phyloP scores from a whole-genome alignment of 345 rosid species.

The Salix suchowensis region DNA sequence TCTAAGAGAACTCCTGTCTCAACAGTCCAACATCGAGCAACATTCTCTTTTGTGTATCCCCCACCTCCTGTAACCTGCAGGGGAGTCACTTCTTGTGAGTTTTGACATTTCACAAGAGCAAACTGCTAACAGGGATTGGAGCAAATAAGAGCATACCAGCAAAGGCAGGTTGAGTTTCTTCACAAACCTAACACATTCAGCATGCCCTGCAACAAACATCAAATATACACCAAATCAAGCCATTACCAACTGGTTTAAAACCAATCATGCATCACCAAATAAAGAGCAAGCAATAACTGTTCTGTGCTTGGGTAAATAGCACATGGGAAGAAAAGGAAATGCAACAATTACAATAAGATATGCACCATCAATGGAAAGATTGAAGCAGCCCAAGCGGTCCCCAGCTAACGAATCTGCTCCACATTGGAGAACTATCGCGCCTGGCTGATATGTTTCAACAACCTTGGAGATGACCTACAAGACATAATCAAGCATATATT shows the following conservation, averaged over 20 bases:
- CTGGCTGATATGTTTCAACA: slow-evolving; percentile 86
- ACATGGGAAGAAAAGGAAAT: slow-evolving; percentile 8
- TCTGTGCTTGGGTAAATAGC: slow-evolving; percentile 1
- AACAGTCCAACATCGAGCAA: slow-evolving; percentile 96
- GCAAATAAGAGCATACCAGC: slow-evolving; percentile 48
- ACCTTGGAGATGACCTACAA: slow-evolving; percentile 77
- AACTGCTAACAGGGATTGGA: slow-evolving; percentile 3
- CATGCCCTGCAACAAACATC: slow-evolving; percentile 63
- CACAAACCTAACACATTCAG: slow-evolving; percentile 91
- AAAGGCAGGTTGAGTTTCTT: slow-evolving; percentile 90
- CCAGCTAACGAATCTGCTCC: slow-evolving; percentile 99
- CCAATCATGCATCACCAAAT: slow-evolving; percentile 3
- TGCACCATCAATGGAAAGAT: slow-evolving; percentile 97
- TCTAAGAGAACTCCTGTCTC: slow-evolving; percentile 93
- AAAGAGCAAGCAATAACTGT: neutral
- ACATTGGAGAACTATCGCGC: slow-evolving; percentile 92
- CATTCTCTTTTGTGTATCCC: slow-evolving; percentile 96
- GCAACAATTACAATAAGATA: slow-evolving; percentile 44
- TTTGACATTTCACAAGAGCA: neutral
- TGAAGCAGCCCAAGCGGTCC: slow-evolving; percentile 95
- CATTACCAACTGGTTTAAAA: neutral
- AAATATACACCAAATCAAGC: neutral
- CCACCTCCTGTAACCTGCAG: slow-evolving; percentile 97
- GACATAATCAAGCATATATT: slow-evolving; percentile 10
- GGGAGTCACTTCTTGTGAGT: neutral